These are phyloP conservation scores for Verticillium nubilum DNA, from an alignment of 2,329 filamentous ascomycete genomes.

Conservation along the genomic window DNA sequence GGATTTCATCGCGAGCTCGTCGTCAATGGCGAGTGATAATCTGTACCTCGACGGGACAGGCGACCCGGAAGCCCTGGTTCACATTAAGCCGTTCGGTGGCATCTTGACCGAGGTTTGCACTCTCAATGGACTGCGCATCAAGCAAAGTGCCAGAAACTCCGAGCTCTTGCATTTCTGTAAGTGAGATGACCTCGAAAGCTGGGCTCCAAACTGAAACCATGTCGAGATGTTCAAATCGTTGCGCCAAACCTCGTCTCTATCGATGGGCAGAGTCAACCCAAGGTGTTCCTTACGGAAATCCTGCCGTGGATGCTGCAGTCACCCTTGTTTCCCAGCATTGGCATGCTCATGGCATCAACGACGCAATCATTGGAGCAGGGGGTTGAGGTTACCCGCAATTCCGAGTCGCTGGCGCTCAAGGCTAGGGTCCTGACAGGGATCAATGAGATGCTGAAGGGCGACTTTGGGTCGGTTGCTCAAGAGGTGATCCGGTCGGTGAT, in stretches of 20 bases:
- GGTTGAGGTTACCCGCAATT: slow-evolving; percentile 12
- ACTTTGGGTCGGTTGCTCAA: slow-evolving; percentile 14
- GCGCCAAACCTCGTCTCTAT: slow-evolving; percentile 23
- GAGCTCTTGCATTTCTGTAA: slow-evolving; percentile 22
- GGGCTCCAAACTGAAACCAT: background rate
- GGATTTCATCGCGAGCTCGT: background rate
- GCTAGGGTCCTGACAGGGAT: slow-evolving; percentile 19
- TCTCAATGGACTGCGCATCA: slow-evolving; percentile 28
- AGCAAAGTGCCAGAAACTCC: slow-evolving; percentile 14
- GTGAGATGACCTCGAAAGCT: background rate
- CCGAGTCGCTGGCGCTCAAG: slow-evolving; percentile 20
- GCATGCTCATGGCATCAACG: slow-evolving; percentile 22
- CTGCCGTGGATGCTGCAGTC: slow-evolving; percentile 24
- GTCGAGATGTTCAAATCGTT: slow-evolving; percentile 18
- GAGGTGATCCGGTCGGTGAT: slow-evolving; percentile 22
- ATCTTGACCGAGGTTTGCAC: slow-evolving; percentile 22
- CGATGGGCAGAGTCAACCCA: slow-evolving; percentile 18
- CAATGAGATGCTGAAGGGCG: slow-evolving; percentile 16
- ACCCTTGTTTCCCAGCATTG: slow-evolving; percentile 21
- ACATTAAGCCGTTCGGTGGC: slow-evolving; percentile 13
- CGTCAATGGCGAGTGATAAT: background rate
- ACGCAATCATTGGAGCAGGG: slow-evolving; percentile 18
- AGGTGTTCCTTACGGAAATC: slow-evolving; percentile 16
- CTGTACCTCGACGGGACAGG: slow-evolving; percentile 14
- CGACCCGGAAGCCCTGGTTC: slow-evolving; percentile 9